These are phyloP conservation scores for Tuber microsphaerosporum DNA, from an alignment of 495 filamentous ascomycete genomes.

Conservation along the genomic window DNA sequence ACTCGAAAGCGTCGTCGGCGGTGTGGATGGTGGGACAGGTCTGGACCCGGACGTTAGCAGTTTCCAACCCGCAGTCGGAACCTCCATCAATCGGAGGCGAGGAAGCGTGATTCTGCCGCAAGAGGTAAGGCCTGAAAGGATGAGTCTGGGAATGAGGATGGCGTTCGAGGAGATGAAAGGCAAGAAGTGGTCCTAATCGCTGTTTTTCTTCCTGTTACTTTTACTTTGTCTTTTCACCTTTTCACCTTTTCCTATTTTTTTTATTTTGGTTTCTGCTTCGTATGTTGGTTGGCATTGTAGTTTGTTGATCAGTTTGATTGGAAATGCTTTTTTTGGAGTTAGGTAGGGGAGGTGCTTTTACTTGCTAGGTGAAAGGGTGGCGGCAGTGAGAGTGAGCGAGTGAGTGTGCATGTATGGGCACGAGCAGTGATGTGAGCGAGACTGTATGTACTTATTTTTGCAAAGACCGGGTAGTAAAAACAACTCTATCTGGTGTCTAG, in stretches of 20 bases:
- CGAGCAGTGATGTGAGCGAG: not conserved
- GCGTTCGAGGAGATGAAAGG: constrained; percentile 29
- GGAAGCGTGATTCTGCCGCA: constrained; percentile 16
- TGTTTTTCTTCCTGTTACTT: not conserved
- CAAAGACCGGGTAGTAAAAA: not conserved
- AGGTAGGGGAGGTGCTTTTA: not conserved
- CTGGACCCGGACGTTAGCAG: constrained; percentile 35
- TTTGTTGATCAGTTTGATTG: not conserved
- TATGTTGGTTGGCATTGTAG: not conserved
- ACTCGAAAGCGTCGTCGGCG: constrained; percentile 39
- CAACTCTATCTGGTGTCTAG: not conserved
- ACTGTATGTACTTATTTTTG: not conserved
- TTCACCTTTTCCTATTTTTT: not conserved
- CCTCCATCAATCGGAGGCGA: constrained; percentile 12
- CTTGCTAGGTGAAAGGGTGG: not conserved
- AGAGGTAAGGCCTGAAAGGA: constrained; percentile 22
- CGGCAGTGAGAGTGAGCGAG: not conserved
- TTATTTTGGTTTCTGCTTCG: not conserved
- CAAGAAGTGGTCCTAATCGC: not conserved
- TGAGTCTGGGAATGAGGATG: constrained; percentile 36
- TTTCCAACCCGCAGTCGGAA: constrained; percentile 9
- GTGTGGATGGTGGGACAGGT: constrained; percentile 39
- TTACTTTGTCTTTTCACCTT: not conserved
- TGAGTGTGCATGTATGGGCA: not conserved
- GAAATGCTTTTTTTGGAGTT: constrained; percentile 1